A percentile compares a stretch with the other conserved stretches of the same genome.
Conservation (phyloP, 352 stramenopile species). For the Elongisporangium anandrum region DNA sequence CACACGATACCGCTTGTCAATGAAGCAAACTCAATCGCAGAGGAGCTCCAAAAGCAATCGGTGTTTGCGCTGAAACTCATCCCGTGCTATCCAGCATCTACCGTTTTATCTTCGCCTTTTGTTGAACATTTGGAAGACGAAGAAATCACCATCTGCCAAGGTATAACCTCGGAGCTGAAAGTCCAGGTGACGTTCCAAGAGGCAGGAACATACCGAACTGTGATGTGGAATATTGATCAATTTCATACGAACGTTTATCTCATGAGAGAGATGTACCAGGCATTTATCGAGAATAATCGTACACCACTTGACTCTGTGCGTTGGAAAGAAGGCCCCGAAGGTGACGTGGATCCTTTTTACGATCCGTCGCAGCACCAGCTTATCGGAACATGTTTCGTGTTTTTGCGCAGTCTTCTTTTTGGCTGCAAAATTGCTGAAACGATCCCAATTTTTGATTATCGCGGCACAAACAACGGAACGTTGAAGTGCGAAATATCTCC, state of each 20-base stretch:
- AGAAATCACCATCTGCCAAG: slow-evolving; percentile 36
- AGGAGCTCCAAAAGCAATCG: slow-evolving; percentile 69
- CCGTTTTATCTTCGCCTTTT: slow-evolving; percentile 19
- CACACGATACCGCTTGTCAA: slow-evolving; percentile 76
- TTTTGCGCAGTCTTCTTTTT: slow-evolving; percentile 52
- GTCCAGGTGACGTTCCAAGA: slow-evolving; percentile 81
- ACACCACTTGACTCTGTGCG: slow-evolving; percentile 22
- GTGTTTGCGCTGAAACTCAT: slow-evolving; percentile 69
- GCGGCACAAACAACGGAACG: slow-evolving; percentile 26
- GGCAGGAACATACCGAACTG: slow-evolving; percentile 59
- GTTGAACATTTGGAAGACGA: slow-evolving; percentile 46
- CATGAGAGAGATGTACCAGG: slow-evolving; percentile 88
- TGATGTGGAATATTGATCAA: slow-evolving; percentile 76
- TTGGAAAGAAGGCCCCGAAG: slow-evolving; percentile 28
- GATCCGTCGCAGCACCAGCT: slow-evolving; percentile 59
- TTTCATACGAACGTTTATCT: slow-evolving; percentile 76
- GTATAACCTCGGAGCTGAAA: slow-evolving; percentile 63
- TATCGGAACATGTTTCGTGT: slow-evolving; percentile 75
- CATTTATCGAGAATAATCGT: slow-evolving; percentile 75
- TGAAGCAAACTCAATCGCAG: slow-evolving; percentile 83
- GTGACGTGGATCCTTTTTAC: slow-evolving; percentile 72
- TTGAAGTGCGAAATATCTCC: slow-evolving; percentile 57
- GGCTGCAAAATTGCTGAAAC: slow-evolving; percentile 56
- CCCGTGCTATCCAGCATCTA: slow-evolving; percentile 24
- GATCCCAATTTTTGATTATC: slow-evolving; percentile 54